phyloP scores from a whole-genome alignment of 202 grass and related monocot genomes.

The Carex arenaria region DNA sequence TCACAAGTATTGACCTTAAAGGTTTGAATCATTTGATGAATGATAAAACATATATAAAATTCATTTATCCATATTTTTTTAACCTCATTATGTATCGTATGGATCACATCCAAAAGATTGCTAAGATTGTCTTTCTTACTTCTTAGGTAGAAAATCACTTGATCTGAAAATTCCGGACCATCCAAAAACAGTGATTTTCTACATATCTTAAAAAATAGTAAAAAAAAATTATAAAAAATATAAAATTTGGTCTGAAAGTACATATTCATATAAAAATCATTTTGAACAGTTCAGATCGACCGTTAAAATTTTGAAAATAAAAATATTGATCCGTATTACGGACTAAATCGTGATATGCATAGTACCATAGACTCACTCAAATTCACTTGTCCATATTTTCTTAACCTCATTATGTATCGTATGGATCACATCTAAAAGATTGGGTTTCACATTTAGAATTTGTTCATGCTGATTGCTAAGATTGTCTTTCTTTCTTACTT shows the following conservation, averaged over 20 bases:
- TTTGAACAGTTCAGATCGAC: no score
- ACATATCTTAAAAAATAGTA: no score
- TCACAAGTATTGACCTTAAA: background rate
- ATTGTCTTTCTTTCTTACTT: slow-evolving; percentile 1
- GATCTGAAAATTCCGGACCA: no score
- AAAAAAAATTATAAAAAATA: no score
- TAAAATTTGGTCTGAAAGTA: no score
- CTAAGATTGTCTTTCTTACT: background rate
- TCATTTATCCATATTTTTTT: background rate
- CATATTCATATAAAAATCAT: no score
- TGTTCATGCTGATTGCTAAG: background rate
- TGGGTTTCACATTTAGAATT: background rate
- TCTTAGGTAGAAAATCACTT: no score
- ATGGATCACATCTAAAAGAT: background rate
- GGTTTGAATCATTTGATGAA: background rate
- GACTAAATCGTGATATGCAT: no score
- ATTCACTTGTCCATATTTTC: background rate
- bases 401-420: background rate
- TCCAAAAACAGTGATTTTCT: no score
- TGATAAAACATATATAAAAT: background rate
- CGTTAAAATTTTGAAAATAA: no score
- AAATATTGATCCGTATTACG: no score
- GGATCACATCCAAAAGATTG: background rate
- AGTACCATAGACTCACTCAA: no score
- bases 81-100: background rate